Evolutionary conservation across 768 basidiomycete species (phyloP).

Genomic region (Calvatia gigantea): DNA sequence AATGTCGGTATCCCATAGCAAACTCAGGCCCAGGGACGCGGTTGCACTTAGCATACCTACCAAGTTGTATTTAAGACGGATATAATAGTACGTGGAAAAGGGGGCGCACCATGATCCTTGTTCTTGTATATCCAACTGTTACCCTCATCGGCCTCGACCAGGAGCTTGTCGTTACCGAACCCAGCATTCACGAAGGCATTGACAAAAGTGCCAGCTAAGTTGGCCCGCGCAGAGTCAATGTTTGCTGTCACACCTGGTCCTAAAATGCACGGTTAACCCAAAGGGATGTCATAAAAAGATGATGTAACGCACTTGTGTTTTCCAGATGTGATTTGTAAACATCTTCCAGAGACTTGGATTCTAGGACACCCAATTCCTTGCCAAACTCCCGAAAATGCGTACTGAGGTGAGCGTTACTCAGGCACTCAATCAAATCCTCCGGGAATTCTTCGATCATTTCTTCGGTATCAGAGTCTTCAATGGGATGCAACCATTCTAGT

Average conservation of each 20-base stretch:
- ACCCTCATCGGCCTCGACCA: slow-evolving; percentile 95
- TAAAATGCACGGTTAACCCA: slow-evolving; percentile 23
- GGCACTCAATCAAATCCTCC: slow-evolving; percentile 79
- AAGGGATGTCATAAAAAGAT: not conserved
- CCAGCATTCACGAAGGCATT: slow-evolving; percentile 99
- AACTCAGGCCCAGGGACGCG: slow-evolving; percentile 87
- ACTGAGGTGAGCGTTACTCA: slow-evolving; percentile 85
- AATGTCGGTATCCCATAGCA: slow-evolving; percentile 95
- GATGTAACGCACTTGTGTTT: slow-evolving; percentile 59
- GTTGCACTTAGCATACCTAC: slow-evolving; percentile 94
- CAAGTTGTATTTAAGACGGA: slow-evolving; percentile 4
- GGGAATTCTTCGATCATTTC: slow-evolving; percentile 64
- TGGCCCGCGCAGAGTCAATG: slow-evolving; percentile 91
- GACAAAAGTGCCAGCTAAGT: slow-evolving; percentile 95
- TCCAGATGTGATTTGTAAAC: slow-evolving; percentile 97
- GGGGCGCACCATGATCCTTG: slow-evolving; percentile 83
- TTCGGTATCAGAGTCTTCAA: slow-evolving; percentile 45
- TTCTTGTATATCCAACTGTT: slow-evolving; percentile 99
- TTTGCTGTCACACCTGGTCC: slow-evolving; percentile 67
- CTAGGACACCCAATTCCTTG: slow-evolving; percentile 86
- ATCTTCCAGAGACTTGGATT: slow-evolving; percentile 91
- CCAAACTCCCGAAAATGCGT: slow-evolving; percentile 86
- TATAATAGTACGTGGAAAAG: not conserved
- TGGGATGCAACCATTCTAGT: slow-evolving; percentile 79
- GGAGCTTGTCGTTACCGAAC: slow-evolving; percentile 97